Evolutionary conservation across 805 yeast species (phyloP), one percentile per base, ranked within the genome.

Genomic region (Ogataea sp.): DNA sequence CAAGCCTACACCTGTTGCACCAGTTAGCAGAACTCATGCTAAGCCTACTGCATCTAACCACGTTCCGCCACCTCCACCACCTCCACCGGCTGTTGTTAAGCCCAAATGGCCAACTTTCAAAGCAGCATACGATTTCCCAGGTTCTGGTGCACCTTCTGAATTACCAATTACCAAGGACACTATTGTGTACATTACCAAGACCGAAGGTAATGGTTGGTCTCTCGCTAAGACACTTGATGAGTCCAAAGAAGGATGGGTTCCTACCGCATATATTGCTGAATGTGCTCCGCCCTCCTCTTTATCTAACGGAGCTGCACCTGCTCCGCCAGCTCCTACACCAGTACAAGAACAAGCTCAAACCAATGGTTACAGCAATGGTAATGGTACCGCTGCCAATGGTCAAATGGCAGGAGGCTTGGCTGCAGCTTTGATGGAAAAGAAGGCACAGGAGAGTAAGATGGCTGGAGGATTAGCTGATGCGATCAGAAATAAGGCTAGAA

Each of bases 401-500:
- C n/a, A n/a, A n/a, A n/a, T n/a, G n/a, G 59, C 64, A 2, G 46
- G 71, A 40, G 83, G 86, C 0, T 60, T 82, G 23, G 89, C 89
- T 1, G 80, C 77, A 38, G 89, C 89, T 0, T 57, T 83, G 48
- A 68, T 65, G 59, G 77, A 79, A 16, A 78, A 78, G 61, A 71
- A 78, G 48, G 71, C 71, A 41, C 82, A 74, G 40, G 85, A 79
- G 43, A 63, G 64, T 14, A 61, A 67, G 1, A 65, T 85, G 49
- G 93, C 90, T 11, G 89, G 87, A n/a, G 88, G 90, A 6, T 66
- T 88, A 43, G 96, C 96, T 1, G 86, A 84, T 43, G 96, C 96
- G 1, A 71, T 88, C 50, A 83, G 82, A 55, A 83, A 79, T 38
- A 74, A 93, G 56, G 86, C 86, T 3, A 65, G 70, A 40, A 75